Evolutionary conservation across 441 rosid genomes (phyloP).

Genomic region (Syzygium malaccense): DNA sequence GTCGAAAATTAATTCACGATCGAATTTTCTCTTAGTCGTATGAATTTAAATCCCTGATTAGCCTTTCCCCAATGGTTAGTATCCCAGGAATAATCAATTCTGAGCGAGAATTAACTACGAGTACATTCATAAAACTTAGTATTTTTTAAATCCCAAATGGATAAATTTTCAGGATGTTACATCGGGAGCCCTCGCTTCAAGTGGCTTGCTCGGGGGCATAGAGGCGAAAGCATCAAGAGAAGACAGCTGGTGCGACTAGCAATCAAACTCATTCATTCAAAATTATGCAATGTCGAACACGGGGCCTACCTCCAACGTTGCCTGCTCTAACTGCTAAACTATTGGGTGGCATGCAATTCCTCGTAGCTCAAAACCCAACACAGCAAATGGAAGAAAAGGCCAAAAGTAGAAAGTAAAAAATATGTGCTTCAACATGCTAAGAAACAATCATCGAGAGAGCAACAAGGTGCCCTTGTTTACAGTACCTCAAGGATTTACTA

Average conservation of each 20-base stretch:
- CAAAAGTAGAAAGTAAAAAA: not conserved
- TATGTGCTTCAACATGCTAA: not conserved
- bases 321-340: conserved; percentile 24
- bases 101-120: too few species aligned
- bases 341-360: conserved; percentile 81
- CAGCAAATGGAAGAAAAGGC: not conserved
- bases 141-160: too few species aligned
- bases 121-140: too few species aligned
- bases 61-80: too few species aligned
- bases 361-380: conserved; percentile 87
- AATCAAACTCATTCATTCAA: too few species aligned
- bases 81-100: too few species aligned
- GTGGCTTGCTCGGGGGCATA: not conserved
- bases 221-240: not conserved
- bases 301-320: conserved; percentile 2
- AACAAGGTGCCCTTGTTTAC: not conserved
- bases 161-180: too few species aligned
- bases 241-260: conserved; percentile 13
- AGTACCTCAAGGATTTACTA: not conserved
- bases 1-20: too few species aligned
- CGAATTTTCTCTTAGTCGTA: too few species aligned
- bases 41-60: too few species aligned
- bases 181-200: not conserved
- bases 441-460: not conserved
- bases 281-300: conserved; percentile 8